Conservation (phyloP, 208 protist genomes). For the Tetramitus jugosus region DNA sequence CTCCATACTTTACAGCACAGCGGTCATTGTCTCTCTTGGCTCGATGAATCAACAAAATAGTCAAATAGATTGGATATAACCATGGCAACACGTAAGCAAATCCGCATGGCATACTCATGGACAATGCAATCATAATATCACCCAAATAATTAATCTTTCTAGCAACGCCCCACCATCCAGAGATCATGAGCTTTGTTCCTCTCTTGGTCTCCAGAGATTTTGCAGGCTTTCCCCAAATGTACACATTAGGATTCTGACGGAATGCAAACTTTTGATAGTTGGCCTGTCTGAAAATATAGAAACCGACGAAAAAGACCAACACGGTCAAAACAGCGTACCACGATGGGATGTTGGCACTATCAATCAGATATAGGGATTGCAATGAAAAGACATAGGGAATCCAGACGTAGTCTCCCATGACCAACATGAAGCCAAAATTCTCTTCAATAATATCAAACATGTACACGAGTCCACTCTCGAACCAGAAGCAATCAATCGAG, state of each 20-base stretch:
- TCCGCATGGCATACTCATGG: slow-evolving; percentile 55
- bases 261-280: slow-evolving; percentile 53
- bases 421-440: slow-evolving; percentile 58
- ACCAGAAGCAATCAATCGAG: slow-evolving; percentile 48
- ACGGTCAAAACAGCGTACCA: slow-evolving; percentile 29
- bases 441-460: slow-evolving; percentile 61
- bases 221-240: slow-evolving; percentile 43
- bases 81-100: slow-evolving; percentile 57
- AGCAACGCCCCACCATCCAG: slow-evolving; percentile 88
- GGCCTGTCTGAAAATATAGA: slow-evolving; percentile 47
- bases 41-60: slow-evolving; percentile 77
- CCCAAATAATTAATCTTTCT: slow-evolving; percentile 92
- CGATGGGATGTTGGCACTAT: background rate
- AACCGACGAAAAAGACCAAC: slow-evolving; percentile 33
- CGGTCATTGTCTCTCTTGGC: slow-evolving; percentile 77
- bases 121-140: slow-evolving; percentile 69
- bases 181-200: slow-evolving; percentile 76
- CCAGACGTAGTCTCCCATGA: slow-evolving; percentile 52
- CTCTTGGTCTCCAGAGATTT: slow-evolving; percentile 61
- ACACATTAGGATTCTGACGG: slow-evolving; percentile 32
- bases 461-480: slow-evolving; percentile 43
- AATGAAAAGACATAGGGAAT: slow-evolving; percentile 52
- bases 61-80: slow-evolving; percentile 87
- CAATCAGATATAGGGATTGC: slow-evolving; percentile 46
- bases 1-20: slow-evolving; percentile 79